phyloP scores from a whole-genome alignment of 768 basidiomycete genomes.

The Cyclocybe aegerita region DNA sequence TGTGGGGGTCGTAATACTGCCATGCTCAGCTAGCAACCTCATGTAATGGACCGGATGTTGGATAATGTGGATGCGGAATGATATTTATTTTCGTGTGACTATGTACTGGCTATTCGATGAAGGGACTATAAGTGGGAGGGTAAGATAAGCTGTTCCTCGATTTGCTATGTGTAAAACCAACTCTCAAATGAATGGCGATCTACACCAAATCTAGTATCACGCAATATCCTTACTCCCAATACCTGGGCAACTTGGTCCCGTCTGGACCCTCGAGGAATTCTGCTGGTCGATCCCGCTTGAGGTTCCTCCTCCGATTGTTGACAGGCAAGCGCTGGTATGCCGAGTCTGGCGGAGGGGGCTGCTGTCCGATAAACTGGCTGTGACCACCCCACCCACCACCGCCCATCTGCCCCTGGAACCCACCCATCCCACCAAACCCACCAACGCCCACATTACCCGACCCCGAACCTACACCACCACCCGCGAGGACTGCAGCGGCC shows the following conservation, averaged over 20 bases:
- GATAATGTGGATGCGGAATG: background rate
- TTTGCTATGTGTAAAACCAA: conserved; percentile 1
- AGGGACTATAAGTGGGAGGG: no score
- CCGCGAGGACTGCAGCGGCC: conserved; percentile 31
- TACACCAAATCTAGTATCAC: no score
- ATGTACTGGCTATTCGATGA: no score
- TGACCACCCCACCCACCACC: conserved; percentile 27
- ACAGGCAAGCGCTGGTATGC: conserved; percentile 86
- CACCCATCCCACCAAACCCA: conserved; percentile 30
- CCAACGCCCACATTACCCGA: conserved; percentile 31
- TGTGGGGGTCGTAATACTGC: background rate
- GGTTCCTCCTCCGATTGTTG: conserved; percentile 73
- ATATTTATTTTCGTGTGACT: conserved; percentile 18
- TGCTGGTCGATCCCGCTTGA: conserved; percentile 81
- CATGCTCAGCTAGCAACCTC: background rate
- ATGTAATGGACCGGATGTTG: background rate
- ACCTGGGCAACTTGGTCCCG: conserved; percentile 66
- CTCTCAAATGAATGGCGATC: background rate
- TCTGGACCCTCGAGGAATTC: conserved; percentile 77
- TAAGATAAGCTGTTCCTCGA: conserved; percentile 5
- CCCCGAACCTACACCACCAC: conserved; percentile 34
- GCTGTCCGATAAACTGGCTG: conserved; percentile 60
- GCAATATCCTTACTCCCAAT: conserved; percentile 61
- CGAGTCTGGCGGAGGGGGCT: conserved; percentile 70
- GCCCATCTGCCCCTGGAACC: conserved; percentile 40